A percentile compares a stretch with the other conserved stretches of the same genome.
Evolutionary conservation across 768 basidiomycete genomes (phyloP).

Genomic region (Rhodotorula graminis): DNA sequence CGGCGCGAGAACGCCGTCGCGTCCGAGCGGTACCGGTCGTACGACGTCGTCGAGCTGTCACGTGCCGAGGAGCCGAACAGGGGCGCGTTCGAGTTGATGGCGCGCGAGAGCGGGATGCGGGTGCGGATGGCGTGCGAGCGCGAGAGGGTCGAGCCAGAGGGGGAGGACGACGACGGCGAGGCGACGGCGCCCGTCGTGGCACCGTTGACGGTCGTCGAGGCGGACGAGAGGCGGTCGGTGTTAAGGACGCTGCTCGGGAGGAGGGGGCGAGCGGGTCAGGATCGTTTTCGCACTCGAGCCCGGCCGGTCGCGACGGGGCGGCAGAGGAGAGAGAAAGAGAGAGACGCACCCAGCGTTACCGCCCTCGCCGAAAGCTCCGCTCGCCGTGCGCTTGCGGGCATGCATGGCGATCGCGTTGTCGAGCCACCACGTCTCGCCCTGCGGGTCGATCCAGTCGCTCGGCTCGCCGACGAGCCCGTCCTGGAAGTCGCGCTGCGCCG

Average conservation of each 20-base stretch:
- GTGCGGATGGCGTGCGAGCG: slow-evolving; percentile 18
- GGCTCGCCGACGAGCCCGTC: slow-evolving; percentile 14
- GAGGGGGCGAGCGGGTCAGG: too few relatives aligned
- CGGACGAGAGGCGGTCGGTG: slow-evolving; percentile 10
- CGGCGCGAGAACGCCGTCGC: not conserved
- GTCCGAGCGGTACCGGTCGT: slow-evolving; percentile 19
- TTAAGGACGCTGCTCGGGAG: not conserved
- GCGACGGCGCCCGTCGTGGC: not conserved
- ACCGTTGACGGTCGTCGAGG: not conserved
- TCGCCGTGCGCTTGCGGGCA: not conserved
- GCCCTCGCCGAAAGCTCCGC: not conserved
- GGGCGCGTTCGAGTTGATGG: not conserved
- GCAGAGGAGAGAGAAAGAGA: not conserved
- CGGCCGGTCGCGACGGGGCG: too few relatives aligned
- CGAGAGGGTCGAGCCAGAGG: not conserved
- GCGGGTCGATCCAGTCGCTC: slow-evolving; percentile 14
- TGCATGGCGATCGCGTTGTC: slow-evolving; percentile 15
- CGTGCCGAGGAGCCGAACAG: not conserved
- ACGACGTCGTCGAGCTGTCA: not conserved
- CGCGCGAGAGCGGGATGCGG: not conserved
- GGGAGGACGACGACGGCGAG: not conserved
- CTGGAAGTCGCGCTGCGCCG: slow-evolving; percentile 16
- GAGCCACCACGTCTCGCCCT: slow-evolving; percentile 31
- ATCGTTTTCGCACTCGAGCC: too few relatives aligned
- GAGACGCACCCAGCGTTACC: not conserved